These are phyloP conservation scores for Colletotrichum aenigma DNA, from an alignment of 2,329 filamentous ascomycete species.

Conservation along the genomic window DNA sequence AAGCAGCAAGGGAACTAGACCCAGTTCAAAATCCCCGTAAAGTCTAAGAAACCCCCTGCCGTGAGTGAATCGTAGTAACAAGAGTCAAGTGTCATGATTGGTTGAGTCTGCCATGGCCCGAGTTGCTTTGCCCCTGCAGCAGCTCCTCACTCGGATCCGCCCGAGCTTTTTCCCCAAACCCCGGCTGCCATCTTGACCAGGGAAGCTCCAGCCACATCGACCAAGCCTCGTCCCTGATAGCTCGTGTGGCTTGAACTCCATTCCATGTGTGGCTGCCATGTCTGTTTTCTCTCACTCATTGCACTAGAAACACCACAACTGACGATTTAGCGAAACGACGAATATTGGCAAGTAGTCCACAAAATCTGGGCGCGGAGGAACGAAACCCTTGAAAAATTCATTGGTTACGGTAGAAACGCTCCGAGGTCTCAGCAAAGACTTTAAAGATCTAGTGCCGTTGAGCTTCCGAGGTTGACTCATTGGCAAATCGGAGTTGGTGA, in stretches of 20 bases:
- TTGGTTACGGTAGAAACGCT: background rate
- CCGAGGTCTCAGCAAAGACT: background rate
- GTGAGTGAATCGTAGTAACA: background rate
- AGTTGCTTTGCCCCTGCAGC: slow-evolving; percentile 1
- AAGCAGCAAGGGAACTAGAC: background rate
- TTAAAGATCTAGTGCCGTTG: background rate
- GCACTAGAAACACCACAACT: slow-evolving; percentile 13
- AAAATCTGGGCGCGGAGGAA: background rate
- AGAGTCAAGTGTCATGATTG: background rate
- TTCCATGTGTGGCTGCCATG: background rate
- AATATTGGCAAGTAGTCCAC: background rate
- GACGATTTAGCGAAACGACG: background rate
- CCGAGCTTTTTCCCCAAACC: background rate
- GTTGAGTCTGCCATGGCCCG: background rate
- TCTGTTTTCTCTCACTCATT: background rate
- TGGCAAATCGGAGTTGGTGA: background rate
- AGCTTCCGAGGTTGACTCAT: background rate
- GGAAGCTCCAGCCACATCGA: background rate
- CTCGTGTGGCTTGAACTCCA: background rate
- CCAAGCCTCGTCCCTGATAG: background rate
- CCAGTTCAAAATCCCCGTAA: background rate
- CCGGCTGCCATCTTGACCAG: background rate
- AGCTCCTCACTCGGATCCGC: background rate
- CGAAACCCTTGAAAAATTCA: background rate
- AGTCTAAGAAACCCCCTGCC: background rate